phyloP scores from a whole-genome alignment of 176 grass and related monocot genomes.

The Stipa capillata region DNA sequence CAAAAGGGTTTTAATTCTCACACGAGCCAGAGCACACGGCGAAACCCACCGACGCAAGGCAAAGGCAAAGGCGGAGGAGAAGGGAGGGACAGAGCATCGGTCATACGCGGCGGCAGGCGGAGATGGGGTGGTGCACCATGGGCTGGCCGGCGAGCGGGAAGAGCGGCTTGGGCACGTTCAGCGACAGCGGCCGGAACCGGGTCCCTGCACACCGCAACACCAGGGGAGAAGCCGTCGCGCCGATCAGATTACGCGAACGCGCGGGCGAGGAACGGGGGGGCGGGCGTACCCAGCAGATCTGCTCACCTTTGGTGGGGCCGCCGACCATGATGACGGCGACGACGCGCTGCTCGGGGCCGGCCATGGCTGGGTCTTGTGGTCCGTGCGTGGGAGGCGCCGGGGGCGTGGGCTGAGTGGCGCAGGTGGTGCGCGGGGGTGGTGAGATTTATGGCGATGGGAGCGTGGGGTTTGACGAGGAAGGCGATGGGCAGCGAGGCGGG shows the following conservation, averaged over 20 bases:
- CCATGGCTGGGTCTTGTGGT: constrained; percentile 37
- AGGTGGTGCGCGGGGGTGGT: background rate
- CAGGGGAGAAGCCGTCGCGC: too few species aligned
- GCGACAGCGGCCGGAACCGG: constrained; percentile 85
- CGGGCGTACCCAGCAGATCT: constrained; percentile 28
- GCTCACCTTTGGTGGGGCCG: constrained; percentile 80
- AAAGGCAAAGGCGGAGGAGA: background rate
- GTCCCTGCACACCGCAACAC: constrained; percentile 85
- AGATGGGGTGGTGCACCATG: constrained; percentile 96
- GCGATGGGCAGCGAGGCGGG: background rate
- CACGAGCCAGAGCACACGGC: background rate
- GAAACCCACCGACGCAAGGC: background rate
- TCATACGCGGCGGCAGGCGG: constrained; percentile 65
- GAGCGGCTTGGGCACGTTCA: constrained; percentile 97
- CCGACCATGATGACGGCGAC: constrained; percentile 99
- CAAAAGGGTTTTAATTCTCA: background rate
- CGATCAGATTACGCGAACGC: background rate
- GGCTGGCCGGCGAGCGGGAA: constrained; percentile 93
- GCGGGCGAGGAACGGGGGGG: background rate
- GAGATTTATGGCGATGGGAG: constrained; percentile 32
- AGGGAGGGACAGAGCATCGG: background rate
- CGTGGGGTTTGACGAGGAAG: constrained; percentile 13
- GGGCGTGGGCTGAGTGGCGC: background rate
- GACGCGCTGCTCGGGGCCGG: constrained; percentile 66
- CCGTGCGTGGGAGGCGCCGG: background rate